phyloP scores from a whole-genome alignment of 1,284 basidiomycete species.

The Volvariella volvacea region DNA sequence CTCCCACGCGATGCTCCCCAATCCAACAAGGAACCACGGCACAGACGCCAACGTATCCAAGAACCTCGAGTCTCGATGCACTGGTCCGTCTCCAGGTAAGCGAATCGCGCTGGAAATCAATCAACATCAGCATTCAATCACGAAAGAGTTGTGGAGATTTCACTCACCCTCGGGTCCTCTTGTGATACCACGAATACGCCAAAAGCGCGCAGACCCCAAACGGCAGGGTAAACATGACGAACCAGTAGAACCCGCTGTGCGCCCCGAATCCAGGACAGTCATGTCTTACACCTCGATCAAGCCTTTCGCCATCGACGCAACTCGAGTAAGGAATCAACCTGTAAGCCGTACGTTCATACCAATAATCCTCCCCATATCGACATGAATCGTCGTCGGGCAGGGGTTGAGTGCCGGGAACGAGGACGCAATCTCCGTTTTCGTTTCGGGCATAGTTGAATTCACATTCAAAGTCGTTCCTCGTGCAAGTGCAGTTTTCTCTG shows the following conservation, averaged over 20 bases:
- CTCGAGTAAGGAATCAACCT: conserved; percentile 83
- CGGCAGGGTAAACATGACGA: conserved; percentile 67
- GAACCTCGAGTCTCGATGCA: conserved; percentile 39
- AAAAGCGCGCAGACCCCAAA: conserved; percentile 68
- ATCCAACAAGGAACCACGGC: conserved; percentile 81
- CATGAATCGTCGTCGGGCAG: conserved; percentile 60
- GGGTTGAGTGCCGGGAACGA: conserved; percentile 61
- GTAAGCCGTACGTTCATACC: conserved; percentile 89
- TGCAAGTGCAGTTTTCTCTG: conserved; percentile 66
- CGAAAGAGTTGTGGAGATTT: conserved; percentile 6
- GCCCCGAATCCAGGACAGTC: conserved; percentile 72
- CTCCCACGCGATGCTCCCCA: conserved; percentile 70
- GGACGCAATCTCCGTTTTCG: conserved; percentile 63
- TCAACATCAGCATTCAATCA: conserved; percentile 3
- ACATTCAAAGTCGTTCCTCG: conserved; percentile 82
- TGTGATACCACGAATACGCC: conserved; percentile 75
- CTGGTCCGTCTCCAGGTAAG: conserved; percentile 49
- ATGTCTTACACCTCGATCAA: conserved; percentile 69
- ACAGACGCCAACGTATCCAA: conserved; percentile 74
- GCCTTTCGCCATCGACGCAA: conserved; percentile 71
- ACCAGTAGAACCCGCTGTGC: conserved; percentile 79
- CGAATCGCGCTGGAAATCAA: conserved; percentile 50
- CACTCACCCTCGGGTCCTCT: conserved; percentile 66
- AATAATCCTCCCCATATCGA: conserved; percentile 58
- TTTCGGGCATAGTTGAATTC: conserved; percentile 87